Percentiles rank a stretch among this genome's conserved stretches.
Evolutionary conservation across 2,329 filamentous ascomycete species (phyloP).

Genomic region (Dryadomyces sulphureus): DNA sequence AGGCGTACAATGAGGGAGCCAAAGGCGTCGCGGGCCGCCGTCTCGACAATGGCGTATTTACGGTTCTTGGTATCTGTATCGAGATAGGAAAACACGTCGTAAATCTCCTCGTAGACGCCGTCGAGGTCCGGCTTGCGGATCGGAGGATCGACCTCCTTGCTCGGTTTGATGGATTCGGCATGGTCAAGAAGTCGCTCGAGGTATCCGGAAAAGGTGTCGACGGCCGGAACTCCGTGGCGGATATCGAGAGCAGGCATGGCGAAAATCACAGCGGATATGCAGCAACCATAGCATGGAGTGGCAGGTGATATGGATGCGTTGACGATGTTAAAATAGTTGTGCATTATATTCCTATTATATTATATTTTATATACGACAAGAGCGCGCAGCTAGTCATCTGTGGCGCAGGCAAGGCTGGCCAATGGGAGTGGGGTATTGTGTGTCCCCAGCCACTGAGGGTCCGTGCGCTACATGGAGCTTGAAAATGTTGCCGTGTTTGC

Average conservation of each 20-base stretch:
- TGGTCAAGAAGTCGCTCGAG: constrained; percentile 42
- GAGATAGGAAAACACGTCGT: constrained; percentile 20
- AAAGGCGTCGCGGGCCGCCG: constrained; percentile 68
- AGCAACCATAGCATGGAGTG: neutral
- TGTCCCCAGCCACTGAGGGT: constrained; percentile 4
- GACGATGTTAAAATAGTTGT: too few relatives aligned
- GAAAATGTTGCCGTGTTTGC: neutral
- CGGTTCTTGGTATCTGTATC: constrained; percentile 28
- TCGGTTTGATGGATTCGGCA: constrained; percentile 44
- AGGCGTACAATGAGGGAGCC: constrained; percentile 65
- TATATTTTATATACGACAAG: too few relatives aligned
- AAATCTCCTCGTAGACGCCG: constrained; percentile 29
- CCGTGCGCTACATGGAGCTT: neutral
- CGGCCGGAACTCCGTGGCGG: constrained; percentile 34
- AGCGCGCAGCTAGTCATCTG: neutral
- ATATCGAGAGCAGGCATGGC: constrained; percentile 35
- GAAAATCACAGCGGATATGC: neutral
- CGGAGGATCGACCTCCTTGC: constrained; percentile 53
- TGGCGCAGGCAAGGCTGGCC: constrained; percentile 8
- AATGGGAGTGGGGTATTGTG: neutral
- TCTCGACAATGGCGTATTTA: constrained; percentile 64
- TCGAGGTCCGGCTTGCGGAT: constrained; percentile 55
- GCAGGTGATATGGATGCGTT: too few relatives aligned
- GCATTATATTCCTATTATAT: too few relatives aligned
- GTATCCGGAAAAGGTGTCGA: constrained; percentile 36